Conservation (phyloP, 2,329 filamentous ascomycete species). For the Pestalotiopsis sp. region DNA sequence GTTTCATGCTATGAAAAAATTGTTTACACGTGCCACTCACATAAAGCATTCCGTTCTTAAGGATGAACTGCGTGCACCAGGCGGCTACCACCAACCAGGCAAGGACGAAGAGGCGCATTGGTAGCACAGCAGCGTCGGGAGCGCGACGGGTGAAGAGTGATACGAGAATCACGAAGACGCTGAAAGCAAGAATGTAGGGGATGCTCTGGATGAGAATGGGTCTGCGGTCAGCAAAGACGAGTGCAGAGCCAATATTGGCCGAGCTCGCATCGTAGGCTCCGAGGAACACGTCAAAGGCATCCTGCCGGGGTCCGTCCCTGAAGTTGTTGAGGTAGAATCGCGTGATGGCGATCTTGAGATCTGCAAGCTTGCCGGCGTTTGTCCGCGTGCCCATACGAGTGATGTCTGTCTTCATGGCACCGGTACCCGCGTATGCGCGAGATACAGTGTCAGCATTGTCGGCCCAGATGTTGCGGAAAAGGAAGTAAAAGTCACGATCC, state of each 20-base stretch:
- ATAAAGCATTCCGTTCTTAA: constrained; percentile 86
- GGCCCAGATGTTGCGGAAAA: constrained; percentile 98
- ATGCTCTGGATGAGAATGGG: constrained; percentile 91
- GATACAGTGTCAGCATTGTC: constrained; percentile 98
- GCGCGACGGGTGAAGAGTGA: constrained; percentile 72
- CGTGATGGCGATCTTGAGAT: constrained; percentile 84
- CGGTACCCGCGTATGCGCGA: constrained; percentile 90
- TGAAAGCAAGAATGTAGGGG: constrained; percentile 86
- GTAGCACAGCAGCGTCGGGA: constrained; percentile 77
- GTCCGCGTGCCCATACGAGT: constrained; percentile 92
- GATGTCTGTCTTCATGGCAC: constrained; percentile 96
- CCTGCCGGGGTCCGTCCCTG: constrained; percentile 88
- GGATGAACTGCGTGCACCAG: constrained; percentile 79
- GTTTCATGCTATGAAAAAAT: constrained; percentile 7
- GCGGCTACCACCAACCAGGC: constrained; percentile 73
- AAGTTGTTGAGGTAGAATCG: constrained; percentile 96
- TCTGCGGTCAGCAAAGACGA: constrained; percentile 82
- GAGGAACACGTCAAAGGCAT: constrained; percentile 93
- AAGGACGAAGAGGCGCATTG: constrained; percentile 79
- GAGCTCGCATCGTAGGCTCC: constrained; percentile 80
- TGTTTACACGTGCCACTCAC: constrained; percentile 60
- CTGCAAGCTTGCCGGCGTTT: constrained; percentile 80
- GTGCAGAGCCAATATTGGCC: constrained; percentile 69
- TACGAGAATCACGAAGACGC: constrained; percentile 80
- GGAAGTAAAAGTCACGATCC: constrained; percentile 79